Conservation (phyloP, 257 asterid genomes). For the Solanum chilense region DNA sequence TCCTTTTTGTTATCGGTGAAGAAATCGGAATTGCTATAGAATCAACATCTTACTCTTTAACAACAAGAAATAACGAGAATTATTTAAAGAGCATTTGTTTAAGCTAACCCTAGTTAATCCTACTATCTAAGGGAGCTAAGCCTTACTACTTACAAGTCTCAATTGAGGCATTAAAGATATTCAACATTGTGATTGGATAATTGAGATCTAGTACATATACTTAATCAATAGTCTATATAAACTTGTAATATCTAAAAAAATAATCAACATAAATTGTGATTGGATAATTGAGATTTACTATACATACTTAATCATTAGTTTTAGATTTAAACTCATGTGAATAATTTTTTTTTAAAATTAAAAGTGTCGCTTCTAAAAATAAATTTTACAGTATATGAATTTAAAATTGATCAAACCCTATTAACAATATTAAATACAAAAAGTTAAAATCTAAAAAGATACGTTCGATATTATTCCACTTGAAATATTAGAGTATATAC, state of each 20-base stretch:
- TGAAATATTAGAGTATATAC: not conserved
- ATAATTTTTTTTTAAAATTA: not conserved
- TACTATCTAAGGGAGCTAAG: too few species aligned
- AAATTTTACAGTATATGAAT: accelerated
- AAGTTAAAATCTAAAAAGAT: not conserved
- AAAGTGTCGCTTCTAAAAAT: accelerated
- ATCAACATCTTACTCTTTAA: too few species aligned
- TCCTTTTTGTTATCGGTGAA: too few species aligned
- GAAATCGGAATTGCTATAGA: too few species aligned
- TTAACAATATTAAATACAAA: not conserved
- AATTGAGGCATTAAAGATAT: too few species aligned
- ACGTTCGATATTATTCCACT: not conserved
- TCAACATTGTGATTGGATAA: too few species aligned
- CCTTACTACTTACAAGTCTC: too few species aligned
- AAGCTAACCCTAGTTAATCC: too few species aligned
- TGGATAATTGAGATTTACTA: not conserved
- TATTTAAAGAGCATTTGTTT: too few species aligned
- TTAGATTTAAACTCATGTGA: not conserved
- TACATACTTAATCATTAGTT: not conserved
- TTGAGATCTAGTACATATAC: too few species aligned
- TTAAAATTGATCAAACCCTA: too few species aligned
- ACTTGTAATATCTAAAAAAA: not conserved
- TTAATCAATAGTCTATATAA: not conserved
- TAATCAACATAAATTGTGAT: not conserved
- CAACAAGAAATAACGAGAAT: too few species aligned